These are phyloP conservation scores for Penicillium longicatenatum DNA, from an alignment of 495 filamentous ascomycete species.

Conservation along the genomic window DNA sequence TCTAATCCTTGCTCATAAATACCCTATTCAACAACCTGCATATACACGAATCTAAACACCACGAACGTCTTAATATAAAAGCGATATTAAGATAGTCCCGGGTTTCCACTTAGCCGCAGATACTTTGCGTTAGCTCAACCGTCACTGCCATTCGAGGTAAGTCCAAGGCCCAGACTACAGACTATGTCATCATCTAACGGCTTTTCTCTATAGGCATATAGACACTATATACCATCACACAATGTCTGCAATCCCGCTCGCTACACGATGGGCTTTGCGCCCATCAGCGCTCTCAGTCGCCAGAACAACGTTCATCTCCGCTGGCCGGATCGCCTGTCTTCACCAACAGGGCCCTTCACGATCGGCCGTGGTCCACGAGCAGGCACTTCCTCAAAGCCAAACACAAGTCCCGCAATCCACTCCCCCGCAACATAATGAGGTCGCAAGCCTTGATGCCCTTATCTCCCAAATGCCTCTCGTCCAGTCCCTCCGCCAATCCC, in stretches of 20 bases:
- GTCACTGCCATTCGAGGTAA: not conserved
- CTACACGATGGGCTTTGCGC: constrained; percentile 17
- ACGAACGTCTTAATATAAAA: not conserved
- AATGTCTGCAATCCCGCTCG: constrained; percentile 16
- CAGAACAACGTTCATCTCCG: not conserved
- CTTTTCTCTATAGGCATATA: not conserved
- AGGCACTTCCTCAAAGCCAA: constrained; percentile 28
- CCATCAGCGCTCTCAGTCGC: constrained; percentile 1
- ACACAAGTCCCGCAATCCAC: constrained; percentile 11
- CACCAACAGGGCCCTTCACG: constrained; percentile 31
- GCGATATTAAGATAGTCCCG: constrained; percentile 4
- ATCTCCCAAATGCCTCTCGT: constrained; percentile 74
- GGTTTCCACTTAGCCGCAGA: constrained; percentile 17
- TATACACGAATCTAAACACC: not conserved
- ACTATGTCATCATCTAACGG: not conserved
- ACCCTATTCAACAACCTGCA: not conserved
- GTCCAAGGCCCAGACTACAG: not conserved
- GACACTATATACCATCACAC: not conserved
- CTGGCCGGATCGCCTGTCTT: constrained; percentile 14
- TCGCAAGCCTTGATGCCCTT: constrained; percentile 53
- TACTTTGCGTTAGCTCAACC: constrained; percentile 16
- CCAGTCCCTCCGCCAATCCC: constrained; percentile 61
- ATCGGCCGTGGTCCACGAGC: constrained; percentile 32
- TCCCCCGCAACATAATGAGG: constrained; percentile 11
- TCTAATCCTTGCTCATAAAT: too few species aligned